Base-by-base conservation (phyloP, 2,329 filamentous ascomycete species). In the Nothopassalora personata region DNA sequence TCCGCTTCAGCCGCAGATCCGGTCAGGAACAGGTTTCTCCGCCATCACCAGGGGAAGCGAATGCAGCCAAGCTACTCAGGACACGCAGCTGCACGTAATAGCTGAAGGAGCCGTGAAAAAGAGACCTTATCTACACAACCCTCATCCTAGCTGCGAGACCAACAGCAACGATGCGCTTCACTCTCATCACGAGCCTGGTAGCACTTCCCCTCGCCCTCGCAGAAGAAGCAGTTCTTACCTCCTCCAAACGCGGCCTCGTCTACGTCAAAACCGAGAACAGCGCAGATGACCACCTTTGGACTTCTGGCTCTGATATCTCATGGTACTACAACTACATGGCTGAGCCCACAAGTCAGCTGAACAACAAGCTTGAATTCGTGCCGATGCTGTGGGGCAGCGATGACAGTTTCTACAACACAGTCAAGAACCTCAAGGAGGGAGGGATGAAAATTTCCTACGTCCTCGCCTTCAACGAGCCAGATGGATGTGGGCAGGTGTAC, bases 241-340 rank as follows among this genome's bases (percentile, higher is more conserved):
- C 81, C 5, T 68, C 78, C 15, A 92, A 92, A 73, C 87, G 90
- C 65, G 89, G 89, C 30, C 86, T 94, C 54, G 82, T 85, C 68
- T 89, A 86, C 73, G 82, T 89, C 18, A 80, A 83, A 6, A 82
- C 84, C 60, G 63, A 74, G 5, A 75, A 80, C 58, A 79, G 83
- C 0, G 60, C 77, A 15, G 89, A 93, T 74, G 84, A 90, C 74
- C 71, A 79, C 50, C 78, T 88, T 67, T 92, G 88, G 87, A 75
- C 79, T 10, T 52, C 72, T 77, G 79, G 77, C 39, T 83, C 81
- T 18, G 82, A 85, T 46, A 74, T 93, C 57, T 87, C 85, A 3
- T 94, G 90, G 90, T 94, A 94, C 79, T 94, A 93, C 81, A 93
- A 92, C 77, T 94, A 92, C 73, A 74, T 76, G 28, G 69, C 78